A percentile compares a stretch with the other conserved stretches of the same genome.
Conservation (phyloP, 2,329 filamentous ascomycete genomes). For the Aspergillus piperis region DNA sequence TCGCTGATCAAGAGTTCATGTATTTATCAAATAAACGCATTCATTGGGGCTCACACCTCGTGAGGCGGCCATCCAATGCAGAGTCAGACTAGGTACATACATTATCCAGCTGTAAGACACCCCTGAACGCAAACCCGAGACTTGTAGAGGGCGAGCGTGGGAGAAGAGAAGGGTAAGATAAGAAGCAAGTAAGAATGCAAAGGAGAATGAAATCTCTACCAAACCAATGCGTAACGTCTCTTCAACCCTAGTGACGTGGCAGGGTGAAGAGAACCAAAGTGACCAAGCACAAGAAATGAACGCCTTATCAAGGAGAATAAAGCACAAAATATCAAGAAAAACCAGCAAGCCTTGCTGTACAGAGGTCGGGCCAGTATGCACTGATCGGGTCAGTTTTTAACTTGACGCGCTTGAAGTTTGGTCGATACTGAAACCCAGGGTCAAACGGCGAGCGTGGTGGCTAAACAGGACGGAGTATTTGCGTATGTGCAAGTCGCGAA, state of each 20-base stretch:
- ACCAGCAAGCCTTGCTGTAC: constrained; percentile 34
- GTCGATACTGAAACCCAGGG: not conserved
- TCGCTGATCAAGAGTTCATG: constrained; percentile 6
- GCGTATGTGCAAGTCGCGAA: constrained; percentile 37
- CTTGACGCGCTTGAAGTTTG: not conserved
- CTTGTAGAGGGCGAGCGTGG: constrained; percentile 25
- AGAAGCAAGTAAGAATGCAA: constrained; percentile 23
- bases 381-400: constrained; percentile 8
- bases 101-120: constrained; percentile 40
- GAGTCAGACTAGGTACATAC: constrained; percentile 39
- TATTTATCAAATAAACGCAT: constrained; percentile 12
- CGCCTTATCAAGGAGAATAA: constrained; percentile 24
- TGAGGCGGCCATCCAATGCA: constrained; percentile 17
- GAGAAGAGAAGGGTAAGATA: constrained; percentile 8
- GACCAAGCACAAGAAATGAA: constrained; percentile 33
- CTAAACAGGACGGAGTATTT: constrained; percentile 18
- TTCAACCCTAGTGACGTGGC: constrained; percentile 44
- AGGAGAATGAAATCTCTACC: constrained; percentile 22
- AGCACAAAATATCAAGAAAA: constrained; percentile 19
- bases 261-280: constrained; percentile 35
- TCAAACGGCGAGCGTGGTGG: constrained; percentile 11
- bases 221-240: constrained; percentile 28
- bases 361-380: constrained; percentile 21
- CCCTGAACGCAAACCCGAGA: constrained; percentile 28
- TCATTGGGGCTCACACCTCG: constrained; percentile 18